phyloP scores from a whole-genome alignment of 805 yeast genomes.

The Cyberlindnera euphorbiiphila region DNA sequence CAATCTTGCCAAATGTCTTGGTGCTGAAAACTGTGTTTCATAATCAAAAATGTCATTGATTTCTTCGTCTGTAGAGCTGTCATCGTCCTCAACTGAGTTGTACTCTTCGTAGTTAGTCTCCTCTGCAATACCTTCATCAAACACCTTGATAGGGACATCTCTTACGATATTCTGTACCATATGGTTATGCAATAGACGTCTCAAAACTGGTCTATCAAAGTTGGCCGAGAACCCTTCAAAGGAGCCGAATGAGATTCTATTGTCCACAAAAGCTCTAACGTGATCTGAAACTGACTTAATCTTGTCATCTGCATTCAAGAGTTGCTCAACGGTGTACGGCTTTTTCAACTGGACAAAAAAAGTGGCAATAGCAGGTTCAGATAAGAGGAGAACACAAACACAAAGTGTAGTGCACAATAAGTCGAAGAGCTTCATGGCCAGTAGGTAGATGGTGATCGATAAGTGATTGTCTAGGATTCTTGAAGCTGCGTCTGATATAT shows the following conservation, averaged over 20 bases:
- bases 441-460: too few species aligned
- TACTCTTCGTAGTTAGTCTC: background rate
- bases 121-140: slow-evolving; percentile 32
- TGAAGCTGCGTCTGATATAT: too few species aligned
- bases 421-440: background rate
- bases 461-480: too few species aligned
- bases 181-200: slow-evolving; percentile 51
- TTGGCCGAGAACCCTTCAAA: slow-evolving; percentile 69
- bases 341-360: slow-evolving; percentile 27
- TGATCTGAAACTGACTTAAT: slow-evolving; percentile 31
- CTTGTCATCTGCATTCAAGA: slow-evolving; percentile 22
- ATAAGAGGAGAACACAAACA: background rate
- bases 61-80: slow-evolving; percentile 14
- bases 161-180: slow-evolving; percentile 65
- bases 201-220: slow-evolving; percentile 45
- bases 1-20: slow-evolving; percentile 64
- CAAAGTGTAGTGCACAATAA: background rate
- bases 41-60: slow-evolving; percentile 5
- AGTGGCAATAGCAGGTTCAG: slow-evolving; percentile 8
- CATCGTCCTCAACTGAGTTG: slow-evolving; percentile 29
- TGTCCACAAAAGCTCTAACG: slow-evolving; percentile 42
- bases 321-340: slow-evolving; percentile 21
- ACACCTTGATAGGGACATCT: slow-evolving; percentile 58
- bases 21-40: slow-evolving; percentile 43
- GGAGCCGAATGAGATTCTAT: slow-evolving; percentile 60